phyloP scores from a whole-genome alignment of 495 filamentous ascomycete species.

The Glarea lozoyensis region DNA sequence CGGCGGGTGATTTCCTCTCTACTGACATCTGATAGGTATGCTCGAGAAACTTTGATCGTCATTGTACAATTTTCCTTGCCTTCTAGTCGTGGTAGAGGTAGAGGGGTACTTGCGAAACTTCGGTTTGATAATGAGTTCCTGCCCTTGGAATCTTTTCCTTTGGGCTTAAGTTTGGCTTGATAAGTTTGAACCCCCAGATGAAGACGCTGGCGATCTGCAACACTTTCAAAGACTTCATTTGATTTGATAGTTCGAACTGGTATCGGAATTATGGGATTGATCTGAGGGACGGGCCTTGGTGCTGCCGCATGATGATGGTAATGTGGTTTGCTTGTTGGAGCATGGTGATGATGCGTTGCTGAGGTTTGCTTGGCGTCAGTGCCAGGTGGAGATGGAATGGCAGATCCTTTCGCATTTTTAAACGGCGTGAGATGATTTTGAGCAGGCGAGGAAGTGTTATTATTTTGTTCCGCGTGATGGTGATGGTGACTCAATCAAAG shows the following conservation, averaged over 20 bases:
- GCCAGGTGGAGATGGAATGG: constrained; percentile 10
- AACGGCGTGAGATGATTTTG: constrained; percentile 19
- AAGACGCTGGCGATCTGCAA: constrained; percentile 60
- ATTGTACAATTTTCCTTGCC: constrained; percentile 84
- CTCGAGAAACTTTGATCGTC: constrained; percentile 74
- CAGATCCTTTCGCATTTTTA: constrained; percentile 12
- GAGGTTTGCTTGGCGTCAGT: constrained; percentile 14
- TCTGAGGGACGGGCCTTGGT: constrained; percentile 25
- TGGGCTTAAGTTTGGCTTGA: constrained; percentile 42
- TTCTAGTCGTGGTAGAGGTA: constrained; percentile 69
- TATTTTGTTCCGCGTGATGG: constrained; percentile 10
- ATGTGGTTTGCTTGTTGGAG: constrained; percentile 53
- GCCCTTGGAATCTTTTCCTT: constrained; percentile 29
- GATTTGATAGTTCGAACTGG: constrained; percentile 54
- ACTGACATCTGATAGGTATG: constrained; percentile 56
- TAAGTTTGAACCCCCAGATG: constrained; percentile 62
- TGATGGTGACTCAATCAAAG: constrained; percentile 22
- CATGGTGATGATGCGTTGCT: constrained; percentile 17
- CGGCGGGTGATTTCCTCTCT: constrained; percentile 75
- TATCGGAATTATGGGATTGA: constrained; percentile 44
- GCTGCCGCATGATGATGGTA: constrained; percentile 50
- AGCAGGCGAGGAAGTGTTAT: constrained; percentile 16
- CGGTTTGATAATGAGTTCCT: constrained; percentile 26
- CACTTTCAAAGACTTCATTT: constrained; percentile 57
- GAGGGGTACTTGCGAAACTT: constrained; percentile 62